These are phyloP conservation scores for Corymbia calophylla DNA, from an alignment of 441 rosid genomes.

Conservation along the genomic window DNA sequence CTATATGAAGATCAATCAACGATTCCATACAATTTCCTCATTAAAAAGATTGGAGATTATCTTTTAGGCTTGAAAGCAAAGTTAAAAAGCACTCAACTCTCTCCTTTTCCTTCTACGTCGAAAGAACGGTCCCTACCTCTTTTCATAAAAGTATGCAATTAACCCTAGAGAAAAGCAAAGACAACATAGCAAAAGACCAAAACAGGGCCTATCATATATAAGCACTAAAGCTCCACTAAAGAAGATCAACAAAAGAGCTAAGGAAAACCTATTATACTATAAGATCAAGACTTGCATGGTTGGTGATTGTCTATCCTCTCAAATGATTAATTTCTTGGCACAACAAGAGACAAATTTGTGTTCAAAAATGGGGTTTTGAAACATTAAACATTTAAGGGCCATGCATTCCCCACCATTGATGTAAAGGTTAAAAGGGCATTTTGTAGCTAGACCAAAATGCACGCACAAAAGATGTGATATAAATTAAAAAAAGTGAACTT, in stretches of 20 bases:
- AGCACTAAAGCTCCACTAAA: slow-evolving; percentile 21
- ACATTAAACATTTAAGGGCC: slow-evolving; percentile 4
- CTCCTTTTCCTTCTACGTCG: slow-evolving; percentile 9
- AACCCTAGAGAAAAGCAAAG: not conserved
- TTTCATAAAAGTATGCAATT: not conserved
- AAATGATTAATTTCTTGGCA: slow-evolving; percentile 1
- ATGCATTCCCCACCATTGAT: slow-evolving; percentile 12
- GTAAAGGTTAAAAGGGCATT: not conserved
- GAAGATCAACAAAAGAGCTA: not conserved
- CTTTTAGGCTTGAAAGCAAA: slow-evolving; percentile 27
- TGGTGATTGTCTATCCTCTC: slow-evolving; percentile 13
- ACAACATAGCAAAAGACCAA: not conserved
- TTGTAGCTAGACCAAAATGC: not conserved
- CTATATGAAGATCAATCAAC: not conserved
- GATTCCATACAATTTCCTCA: slow-evolving; percentile 3
- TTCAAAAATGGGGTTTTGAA: slow-evolving; percentile 17
- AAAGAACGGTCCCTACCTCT: not conserved
- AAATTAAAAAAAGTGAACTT: slow-evolving; percentile 6
- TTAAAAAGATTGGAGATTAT: slow-evolving; percentile 21
- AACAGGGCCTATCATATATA: slow-evolving; percentile 3
- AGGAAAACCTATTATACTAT: not conserved
- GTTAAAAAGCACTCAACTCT: slow-evolving; percentile 15
- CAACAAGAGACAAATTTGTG: slow-evolving; percentile 24
- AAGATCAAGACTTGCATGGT: not conserved
- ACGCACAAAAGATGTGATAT: not conserved